Base-by-base conservation (phyloP, 345 rosid species). In the Pugionium dolabratum region DNA sequence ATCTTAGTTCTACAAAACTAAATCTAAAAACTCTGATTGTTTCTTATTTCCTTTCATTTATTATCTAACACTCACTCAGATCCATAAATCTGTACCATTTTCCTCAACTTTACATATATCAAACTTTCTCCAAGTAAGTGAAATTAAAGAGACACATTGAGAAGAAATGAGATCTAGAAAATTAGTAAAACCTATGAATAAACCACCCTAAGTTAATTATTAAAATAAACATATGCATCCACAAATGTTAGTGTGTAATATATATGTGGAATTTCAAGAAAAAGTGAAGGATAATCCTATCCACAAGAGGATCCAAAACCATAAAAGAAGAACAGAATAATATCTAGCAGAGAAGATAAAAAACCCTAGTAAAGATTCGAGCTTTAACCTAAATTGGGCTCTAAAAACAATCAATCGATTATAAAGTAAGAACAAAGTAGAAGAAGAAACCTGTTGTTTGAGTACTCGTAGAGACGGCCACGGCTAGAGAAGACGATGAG, bases 401-500 rank as follows among this genome's bases (percentile, higher is more conserved):
- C 4, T 5, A 8, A 11, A 50, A 57, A 4, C 9, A 42, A 50
- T 33, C 2, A 41, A 44, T 10, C 1, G 2, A 40, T 44, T 56
- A 11, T 42, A 73, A 64, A 70, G 7, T 27, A 62, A 66, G 71
- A 71, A 67, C 48, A 54, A 64, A 41, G 53, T 1, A 40, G 27
- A 62, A 54, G 54, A 29, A 43, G 6, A 35, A 48, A 94, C 99
- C 99, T 94, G 70, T 90, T 79, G 72, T 94, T 94, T 9, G 99
- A 84, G 79, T 94, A 94, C 82, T 94, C 99, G 10, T 94, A 94
- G 61, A 94, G 99, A 71, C 97, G 96, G 47, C 99, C 99, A 9
- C 99, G 94, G 86, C 81, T 94, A 11, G 99, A 94, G 96, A 94
- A 94, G 76, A 94, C 92, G 54, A 94, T 78, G 50, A 94, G 92